Conservation (phyloP, 1,284 basidiomycete genomes). For the Cutaneotrichosporon cavernicola region DNA sequence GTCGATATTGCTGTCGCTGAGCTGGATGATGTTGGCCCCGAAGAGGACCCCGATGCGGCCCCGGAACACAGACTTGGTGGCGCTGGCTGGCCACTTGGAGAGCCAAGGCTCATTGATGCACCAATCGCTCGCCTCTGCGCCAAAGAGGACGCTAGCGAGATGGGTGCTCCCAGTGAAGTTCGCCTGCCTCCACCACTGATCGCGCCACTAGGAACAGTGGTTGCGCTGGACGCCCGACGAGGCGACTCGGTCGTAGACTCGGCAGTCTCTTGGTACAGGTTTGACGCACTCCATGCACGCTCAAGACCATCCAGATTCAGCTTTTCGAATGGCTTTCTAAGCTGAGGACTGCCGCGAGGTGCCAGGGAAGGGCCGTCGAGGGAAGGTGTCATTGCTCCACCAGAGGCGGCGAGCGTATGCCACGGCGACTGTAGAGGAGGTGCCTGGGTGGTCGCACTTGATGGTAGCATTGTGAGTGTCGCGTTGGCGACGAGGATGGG, state of each 20-base stretch:
- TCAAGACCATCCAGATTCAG: conserved; percentile 49
- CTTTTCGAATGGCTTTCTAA: conserved; percentile 51
- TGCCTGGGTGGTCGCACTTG: neutral
- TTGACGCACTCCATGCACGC: conserved; percentile 41
- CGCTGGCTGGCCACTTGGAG: neutral
- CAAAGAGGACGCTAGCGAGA: neutral
- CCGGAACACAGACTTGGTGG: neutral
- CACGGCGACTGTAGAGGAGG: conserved; percentile 43
- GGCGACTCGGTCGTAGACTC: neutral
- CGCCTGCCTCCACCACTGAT: conserved; percentile 1
- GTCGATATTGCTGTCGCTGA: neutral
- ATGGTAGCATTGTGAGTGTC: neutral
- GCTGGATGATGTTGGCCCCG: neutral
- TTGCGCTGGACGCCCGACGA: neutral
- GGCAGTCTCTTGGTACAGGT: conserved; percentile 25
- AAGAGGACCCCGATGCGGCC: neutral
- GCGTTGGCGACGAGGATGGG: neutral
- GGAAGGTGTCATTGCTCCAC: conserved; percentile 52
- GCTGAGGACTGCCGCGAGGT: conserved; percentile 40
- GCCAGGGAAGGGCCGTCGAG: conserved; percentile 36
- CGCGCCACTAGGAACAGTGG: conserved; percentile 2
- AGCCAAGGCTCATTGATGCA: conserved; percentile 3
- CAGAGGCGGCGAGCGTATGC: conserved; percentile 46
- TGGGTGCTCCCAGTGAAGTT: neutral
- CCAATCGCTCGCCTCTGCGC: conserved; percentile 14